Conservation (phyloP, 768 basidiomycete genomes). For the Strobilomyces dryophilus region DNA sequence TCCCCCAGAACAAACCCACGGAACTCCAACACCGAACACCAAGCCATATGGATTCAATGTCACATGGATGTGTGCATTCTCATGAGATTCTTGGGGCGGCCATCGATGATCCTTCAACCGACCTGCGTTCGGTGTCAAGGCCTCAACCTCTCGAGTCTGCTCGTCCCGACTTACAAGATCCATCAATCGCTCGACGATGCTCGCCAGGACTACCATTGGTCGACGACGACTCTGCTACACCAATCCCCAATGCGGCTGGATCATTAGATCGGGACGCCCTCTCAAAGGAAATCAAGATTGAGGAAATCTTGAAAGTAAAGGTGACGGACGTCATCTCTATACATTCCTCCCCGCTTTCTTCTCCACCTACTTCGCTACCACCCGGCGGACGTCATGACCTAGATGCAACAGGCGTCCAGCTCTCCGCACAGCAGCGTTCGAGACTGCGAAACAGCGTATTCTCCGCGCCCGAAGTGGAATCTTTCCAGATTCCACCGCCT, state of each 20-base stretch:
- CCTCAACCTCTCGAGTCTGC: not conserved
- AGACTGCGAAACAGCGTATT: not conserved
- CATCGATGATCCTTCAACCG: not conserved
- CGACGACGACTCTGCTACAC: not conserved
- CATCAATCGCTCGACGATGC: not conserved
- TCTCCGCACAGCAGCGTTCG: not conserved
- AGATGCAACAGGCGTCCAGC: not conserved
- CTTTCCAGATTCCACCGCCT: not conserved
- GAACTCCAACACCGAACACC: not conserved
- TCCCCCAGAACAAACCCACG: not conserved
- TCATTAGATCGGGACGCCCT: not conserved
- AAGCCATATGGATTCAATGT: not conserved
- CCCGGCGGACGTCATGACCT: not conserved
- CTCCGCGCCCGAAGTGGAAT: not conserved
- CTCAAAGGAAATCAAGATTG: constrained; percentile 15
- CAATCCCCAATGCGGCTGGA: not conserved
- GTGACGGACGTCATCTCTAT: constrained; percentile 12
- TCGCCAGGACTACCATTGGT: not conserved
- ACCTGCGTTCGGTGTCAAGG: not conserved
- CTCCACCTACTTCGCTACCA: constrained; percentile 7
- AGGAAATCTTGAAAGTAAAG: constrained; percentile 11
- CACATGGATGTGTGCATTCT: constrained; percentile 13
- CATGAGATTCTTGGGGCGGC: not conserved
- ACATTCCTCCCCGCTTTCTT: constrained; percentile 11
- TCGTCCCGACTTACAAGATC: not conserved